Evolutionary conservation across 306 rosid species (phyloP).

Genomic region (Boehmeria nivea): DNA sequence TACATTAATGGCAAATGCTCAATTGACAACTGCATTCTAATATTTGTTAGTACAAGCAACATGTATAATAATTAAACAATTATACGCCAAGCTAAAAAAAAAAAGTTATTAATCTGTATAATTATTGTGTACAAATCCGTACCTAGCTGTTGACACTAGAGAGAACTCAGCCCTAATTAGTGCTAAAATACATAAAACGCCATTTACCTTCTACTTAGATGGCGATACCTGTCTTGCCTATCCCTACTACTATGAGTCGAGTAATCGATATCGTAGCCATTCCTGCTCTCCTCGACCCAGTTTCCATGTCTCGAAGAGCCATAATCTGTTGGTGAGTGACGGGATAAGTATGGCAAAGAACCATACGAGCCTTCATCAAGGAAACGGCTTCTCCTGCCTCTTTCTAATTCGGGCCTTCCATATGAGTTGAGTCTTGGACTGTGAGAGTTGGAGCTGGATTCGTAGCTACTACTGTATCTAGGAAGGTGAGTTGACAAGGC

Average conservation of each 20-base stretch:
- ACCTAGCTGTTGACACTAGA: background rate
- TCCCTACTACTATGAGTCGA: conserved; percentile 32
- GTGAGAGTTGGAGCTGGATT: conserved; percentile 23
- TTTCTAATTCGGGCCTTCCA: conserved; percentile 39
- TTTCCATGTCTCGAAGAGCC: conserved; percentile 30
- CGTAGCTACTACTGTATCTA: conserved; percentile 45
- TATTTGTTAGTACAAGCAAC: no score
- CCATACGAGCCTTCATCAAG: conserved; percentile 35
- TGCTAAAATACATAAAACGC: conserved; percentile 7
- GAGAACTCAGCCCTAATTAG: conserved; percentile 14
- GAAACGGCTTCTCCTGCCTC: conserved; percentile 51
- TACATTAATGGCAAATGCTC: no score
- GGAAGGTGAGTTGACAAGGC: conserved; percentile 49
- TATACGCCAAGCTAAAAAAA: no score
- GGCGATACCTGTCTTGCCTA: conserved; percentile 33
- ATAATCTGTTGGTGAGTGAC: conserved; percentile 27
- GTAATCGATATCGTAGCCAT: conserved; percentile 32
- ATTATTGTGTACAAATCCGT: conserved; percentile 24
- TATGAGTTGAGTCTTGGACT: conserved; percentile 18
- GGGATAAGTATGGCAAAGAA: conserved; percentile 38
- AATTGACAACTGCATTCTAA: no score
- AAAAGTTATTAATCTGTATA: background rate
- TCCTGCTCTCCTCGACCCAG: conserved; percentile 21
- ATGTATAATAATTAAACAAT: no score
- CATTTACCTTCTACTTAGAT: conserved; percentile 48